Evolutionary conservation across 2,329 filamentous ascomycete species (phyloP), one percentile per base, ranked within the genome.

Genomic region (Aspergillus sp.): DNA sequence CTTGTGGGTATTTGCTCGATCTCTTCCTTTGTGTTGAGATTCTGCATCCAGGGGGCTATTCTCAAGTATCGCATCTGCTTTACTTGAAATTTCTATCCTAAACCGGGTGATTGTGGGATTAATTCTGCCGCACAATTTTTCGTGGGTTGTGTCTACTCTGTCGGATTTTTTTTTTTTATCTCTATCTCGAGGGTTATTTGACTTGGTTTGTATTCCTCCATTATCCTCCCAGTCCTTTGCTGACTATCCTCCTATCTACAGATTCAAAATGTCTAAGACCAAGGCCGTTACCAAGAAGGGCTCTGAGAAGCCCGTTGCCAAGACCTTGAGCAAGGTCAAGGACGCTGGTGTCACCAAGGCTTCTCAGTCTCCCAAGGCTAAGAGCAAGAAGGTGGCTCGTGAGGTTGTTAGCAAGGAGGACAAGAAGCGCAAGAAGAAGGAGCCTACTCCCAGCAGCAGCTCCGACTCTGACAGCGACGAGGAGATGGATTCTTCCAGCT

Each of bases 241-340:
- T 36, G 52, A 61, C 67, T 50, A 41, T 45, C 8, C n/a, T 16
- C 24, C 38, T 5, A 46, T 8, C 8, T 36, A 36, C 42, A 58
- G 65, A 63, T 62, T 64, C 65, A 74, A 63, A 61, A 76, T 75
- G 72, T 74, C 73, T 45, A 77, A 77, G 68, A 70, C 72, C 50
- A 76, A 77, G 67, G 60, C 60, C 44, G 62, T 67, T 65, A 57
- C 64, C 51, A 62, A 66, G 62, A 70, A 73, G 61, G 67, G 61
- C 47, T 59, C 61, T 46, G 65, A 74, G 52, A 74, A 76, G 62
- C 59, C 68, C 55, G 65, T 61, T 55, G 67, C 69, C 65, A 76
- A 76, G 68, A 61, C 70, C 60, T 54, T 77, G 59, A 69, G 62
- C 66, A 77, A 77, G 67, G 76, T 76, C 63, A 78, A 78, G 69